phyloP scores from a whole-genome alignment of 208 protist species.

The Acanthamoeba healyi region DNA sequence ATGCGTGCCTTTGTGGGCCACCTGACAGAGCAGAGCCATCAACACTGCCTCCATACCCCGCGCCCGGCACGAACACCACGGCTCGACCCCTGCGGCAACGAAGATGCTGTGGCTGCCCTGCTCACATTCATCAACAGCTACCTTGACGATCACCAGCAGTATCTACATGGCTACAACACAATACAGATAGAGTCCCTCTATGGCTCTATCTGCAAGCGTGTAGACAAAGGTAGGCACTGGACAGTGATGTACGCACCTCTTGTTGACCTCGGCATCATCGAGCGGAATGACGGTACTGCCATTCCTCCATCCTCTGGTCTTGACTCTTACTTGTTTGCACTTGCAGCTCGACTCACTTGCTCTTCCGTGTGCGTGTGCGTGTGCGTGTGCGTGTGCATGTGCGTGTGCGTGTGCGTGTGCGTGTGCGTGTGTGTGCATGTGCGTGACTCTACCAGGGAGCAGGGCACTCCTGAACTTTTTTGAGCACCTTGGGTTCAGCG shows the following conservation, averaged over 20 bases:
- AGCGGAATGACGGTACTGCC: slow-evolving; percentile 1
- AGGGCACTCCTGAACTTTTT: too few species aligned
- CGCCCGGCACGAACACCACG: background rate
- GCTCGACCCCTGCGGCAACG: background rate
- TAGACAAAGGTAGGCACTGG: background rate
- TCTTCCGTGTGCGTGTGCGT: too few species aligned
- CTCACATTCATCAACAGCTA: background rate
- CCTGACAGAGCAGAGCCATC: background rate
- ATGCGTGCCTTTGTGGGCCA: background rate
- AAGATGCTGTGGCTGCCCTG: background rate
- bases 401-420: too few species aligned
- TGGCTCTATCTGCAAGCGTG: background rate
- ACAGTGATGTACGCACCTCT: background rate
- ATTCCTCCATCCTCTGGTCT: too few species aligned
- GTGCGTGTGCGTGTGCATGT: too few species aligned
- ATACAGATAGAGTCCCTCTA: background rate
- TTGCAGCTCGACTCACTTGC: too few species aligned
- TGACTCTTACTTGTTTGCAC: too few species aligned
- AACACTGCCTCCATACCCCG: background rate
- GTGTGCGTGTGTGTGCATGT: too few species aligned
- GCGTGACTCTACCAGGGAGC: too few species aligned
- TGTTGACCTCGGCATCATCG: background rate
- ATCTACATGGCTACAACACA: background rate
- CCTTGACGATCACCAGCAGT: background rate
- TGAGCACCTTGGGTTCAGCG: too few species aligned